Conservation (phyloP, 208 protist species). For the Leishmania gerbilli region DNA sequence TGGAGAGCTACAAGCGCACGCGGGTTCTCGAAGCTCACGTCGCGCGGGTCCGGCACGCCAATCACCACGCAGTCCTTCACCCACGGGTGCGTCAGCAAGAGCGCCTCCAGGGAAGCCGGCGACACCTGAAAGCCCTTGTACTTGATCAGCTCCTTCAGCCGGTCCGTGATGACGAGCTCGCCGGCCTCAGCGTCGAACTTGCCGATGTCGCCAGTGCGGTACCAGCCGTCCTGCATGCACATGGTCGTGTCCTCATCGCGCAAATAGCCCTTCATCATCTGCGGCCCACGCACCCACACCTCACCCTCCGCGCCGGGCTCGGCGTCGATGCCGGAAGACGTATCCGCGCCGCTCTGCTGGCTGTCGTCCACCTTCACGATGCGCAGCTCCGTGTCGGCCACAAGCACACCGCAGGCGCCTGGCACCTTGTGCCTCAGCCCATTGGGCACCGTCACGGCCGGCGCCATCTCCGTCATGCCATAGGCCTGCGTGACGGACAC, state of each 20-base stretch:
- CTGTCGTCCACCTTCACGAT: constrained; percentile 39
- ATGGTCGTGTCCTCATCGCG: constrained; percentile 48
- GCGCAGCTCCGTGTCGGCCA: constrained; percentile 44
- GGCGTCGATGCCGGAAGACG: constrained; percentile 27
- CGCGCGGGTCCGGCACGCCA: constrained; percentile 46
- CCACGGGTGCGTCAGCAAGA: constrained; percentile 57
- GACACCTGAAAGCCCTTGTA: constrained; percentile 91
- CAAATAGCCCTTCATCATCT: constrained; percentile 82
- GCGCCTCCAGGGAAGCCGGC: constrained; percentile 75
- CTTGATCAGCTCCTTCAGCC: constrained; percentile 93
- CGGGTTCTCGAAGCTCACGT: constrained; percentile 65
- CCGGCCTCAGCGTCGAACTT: constrained; percentile 40
- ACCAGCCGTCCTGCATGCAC: constrained; percentile 61
- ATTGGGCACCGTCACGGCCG: constrained; percentile 30
- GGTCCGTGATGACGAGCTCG: constrained; percentile 57
- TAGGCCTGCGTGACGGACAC: constrained; percentile 59
- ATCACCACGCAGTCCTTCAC: constrained; percentile 78
- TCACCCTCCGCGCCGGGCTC: constrained; percentile 54
- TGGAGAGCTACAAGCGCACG: constrained; percentile 72
- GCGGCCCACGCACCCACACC: constrained; percentile 67
- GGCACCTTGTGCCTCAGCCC: constrained; percentile 1
- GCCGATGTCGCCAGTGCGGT: constrained; percentile 83
- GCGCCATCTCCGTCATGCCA: constrained; percentile 83
- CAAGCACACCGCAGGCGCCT: constrained; percentile 21
- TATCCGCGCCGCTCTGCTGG: constrained; percentile 45